Percentiles rank a stretch among this genome's conserved stretches.
phyloP scores from a whole-genome alignment of 2,329 filamentous ascomycete genomes.

The Coniochaeta sp. region DNA sequence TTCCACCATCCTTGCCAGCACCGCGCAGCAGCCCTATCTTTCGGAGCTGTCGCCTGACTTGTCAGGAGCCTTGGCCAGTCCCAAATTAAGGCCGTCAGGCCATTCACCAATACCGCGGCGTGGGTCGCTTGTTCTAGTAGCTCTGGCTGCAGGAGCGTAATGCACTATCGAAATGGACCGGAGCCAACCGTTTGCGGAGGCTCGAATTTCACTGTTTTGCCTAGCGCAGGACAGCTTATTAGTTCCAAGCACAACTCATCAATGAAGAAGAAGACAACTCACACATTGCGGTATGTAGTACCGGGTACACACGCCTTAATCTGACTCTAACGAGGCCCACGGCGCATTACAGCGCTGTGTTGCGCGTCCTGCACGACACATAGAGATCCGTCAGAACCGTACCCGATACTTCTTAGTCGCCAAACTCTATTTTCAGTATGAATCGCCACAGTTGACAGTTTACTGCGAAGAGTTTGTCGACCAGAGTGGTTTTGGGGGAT shows the following conservation, averaged over 20 bases:
- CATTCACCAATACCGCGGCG: neutral
- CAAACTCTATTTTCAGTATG: neutral
- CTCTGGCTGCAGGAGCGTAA: neutral
- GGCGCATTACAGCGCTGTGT: neutral
- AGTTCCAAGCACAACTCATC: neutral
- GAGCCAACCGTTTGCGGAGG: neutral
- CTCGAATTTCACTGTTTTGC: neutral
- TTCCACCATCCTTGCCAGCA: neutral
- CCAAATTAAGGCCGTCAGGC: neutral
- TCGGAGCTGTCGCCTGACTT: neutral
- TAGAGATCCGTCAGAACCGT: neutral
- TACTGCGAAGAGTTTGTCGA: neutral
- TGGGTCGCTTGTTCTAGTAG: neutral
- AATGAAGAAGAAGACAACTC: neutral
- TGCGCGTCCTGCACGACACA: neutral
- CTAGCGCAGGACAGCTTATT: neutral
- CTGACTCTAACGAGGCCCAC: neutral
- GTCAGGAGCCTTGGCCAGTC: neutral
- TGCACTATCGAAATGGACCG: neutral
- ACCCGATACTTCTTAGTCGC: neutral
- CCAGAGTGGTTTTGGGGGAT: neutral
- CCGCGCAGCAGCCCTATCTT: neutral
- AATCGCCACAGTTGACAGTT: neutral
- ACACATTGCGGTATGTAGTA: neutral
- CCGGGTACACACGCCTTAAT: neutral